Conservation (phyloP, 768 basidiomycete genomes). For the Suillus americanus region DNA sequence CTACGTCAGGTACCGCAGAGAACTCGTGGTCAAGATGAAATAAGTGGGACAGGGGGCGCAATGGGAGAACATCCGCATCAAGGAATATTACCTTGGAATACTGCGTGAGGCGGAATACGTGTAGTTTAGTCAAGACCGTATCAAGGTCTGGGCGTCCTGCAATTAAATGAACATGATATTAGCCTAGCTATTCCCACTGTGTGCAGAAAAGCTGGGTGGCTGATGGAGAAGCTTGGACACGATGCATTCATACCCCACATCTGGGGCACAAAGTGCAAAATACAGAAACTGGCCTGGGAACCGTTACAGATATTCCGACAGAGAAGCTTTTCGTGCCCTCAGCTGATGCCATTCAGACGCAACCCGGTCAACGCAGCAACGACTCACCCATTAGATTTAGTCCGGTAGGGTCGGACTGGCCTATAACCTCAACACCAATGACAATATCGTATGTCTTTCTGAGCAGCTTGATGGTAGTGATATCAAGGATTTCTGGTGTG, state of each 20-base stretch:
- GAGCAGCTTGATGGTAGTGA: constrained; percentile 75
- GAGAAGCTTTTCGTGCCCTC: constrained; percentile 5
- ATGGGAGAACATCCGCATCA: constrained; percentile 88
- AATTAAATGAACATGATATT: constrained; percentile 12
- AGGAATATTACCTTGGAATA: constrained; percentile 88
- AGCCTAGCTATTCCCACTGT: constrained; percentile 10
- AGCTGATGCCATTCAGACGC: constrained; percentile 7
- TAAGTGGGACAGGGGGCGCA: constrained; percentile 89
- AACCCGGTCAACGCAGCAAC: constrained; percentile 10
- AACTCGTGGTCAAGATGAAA: constrained; percentile 82
- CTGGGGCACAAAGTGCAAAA: constrained; percentile 8
- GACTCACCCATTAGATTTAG: constrained; percentile 82
- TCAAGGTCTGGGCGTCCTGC: constrained; percentile 92
- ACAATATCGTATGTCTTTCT: constrained; percentile 81
- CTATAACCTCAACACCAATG: constrained; percentile 89
- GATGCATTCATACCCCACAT: constrained; percentile 17
- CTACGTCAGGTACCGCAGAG: constrained; percentile 93
- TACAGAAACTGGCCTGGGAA: constrained; percentile 8
- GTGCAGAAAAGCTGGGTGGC: constrained; percentile 4
- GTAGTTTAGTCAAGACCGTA: constrained; percentile 94
- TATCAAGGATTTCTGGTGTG: constrained; percentile 91
- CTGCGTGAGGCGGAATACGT: constrained; percentile 88
- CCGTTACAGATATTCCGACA: constrained; percentile 11
- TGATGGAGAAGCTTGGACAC: constrained; percentile 7
- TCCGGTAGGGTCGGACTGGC: constrained; percentile 60